These are phyloP conservation scores for Ophiobolus disseminans DNA, from an alignment of 2,329 filamentous ascomycete genomes.

Conservation along the genomic window DNA sequence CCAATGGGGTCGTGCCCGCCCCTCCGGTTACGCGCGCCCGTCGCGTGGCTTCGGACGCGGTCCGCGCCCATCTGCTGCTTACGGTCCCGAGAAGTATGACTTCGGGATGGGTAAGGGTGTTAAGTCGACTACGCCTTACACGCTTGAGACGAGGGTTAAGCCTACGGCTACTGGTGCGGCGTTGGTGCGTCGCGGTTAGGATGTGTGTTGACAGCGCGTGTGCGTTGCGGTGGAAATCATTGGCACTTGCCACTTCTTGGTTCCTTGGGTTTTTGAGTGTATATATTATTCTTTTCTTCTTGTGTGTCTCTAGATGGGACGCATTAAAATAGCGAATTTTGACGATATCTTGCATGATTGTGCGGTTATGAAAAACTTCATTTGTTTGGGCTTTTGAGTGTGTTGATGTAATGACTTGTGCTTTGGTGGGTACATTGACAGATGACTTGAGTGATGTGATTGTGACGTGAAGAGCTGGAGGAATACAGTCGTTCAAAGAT, in stretches of 20 bases:
- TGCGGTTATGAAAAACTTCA: no score
- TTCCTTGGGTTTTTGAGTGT: background rate
- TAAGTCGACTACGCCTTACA: conserved; percentile 25
- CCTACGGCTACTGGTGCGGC: conserved; percentile 22
- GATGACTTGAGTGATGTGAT: no score
- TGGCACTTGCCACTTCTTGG: conserved; percentile 3
- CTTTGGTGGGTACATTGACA: no score
- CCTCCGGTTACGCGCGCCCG: conserved; percentile 22
- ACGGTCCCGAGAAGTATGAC: conserved; percentile 12
- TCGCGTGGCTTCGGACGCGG: conserved; percentile 2
- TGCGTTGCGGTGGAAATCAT: background rate
- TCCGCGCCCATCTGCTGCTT: conserved; percentile 11
- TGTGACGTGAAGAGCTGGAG: no score
- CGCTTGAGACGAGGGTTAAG: conserved; percentile 30
- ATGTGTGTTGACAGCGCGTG: background rate
- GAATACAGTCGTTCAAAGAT: no score
- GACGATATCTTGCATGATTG: no score
- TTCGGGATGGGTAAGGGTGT: conserved; percentile 11
- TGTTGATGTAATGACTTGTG: no score
- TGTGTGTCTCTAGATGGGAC: background rate
- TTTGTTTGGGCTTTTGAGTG: no score
- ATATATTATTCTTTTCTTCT: background rate
- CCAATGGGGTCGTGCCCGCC: conserved; percentile 24
- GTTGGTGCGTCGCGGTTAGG: background rate
- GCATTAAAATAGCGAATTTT: background rate